Conservation (phyloP, 257 asterid species). For the Solanum rostratum region DNA sequence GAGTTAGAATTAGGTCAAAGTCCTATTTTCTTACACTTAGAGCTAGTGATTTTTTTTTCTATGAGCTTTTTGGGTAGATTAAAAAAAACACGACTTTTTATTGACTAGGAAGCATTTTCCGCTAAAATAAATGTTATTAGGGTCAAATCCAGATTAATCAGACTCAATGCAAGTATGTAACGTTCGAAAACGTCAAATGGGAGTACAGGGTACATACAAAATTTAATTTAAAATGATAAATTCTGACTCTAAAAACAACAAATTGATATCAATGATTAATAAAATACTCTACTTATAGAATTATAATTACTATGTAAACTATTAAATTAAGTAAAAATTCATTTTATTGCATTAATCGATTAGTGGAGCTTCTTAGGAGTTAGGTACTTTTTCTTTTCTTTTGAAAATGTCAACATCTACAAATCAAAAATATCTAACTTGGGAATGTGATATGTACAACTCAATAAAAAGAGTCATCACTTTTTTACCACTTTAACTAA, state of each 20-base stretch:
- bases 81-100: background rate
- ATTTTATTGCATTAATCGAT: background rate
- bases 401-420: background rate
- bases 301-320: background rate
- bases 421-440: background rate
- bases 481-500: background rate
- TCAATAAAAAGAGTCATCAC: background rate
- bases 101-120: background rate
- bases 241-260: background rate
- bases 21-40: background rate
- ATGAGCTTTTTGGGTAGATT: background rate
- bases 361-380: background rate
- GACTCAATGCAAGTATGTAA: background rate
- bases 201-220: background rate
- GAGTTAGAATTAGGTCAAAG: background rate
- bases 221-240: background rate
- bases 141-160: background rate
- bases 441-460: background rate
- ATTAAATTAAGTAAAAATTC: background rate
- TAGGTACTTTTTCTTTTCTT: background rate
- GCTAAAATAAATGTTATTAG: rapidly evolving
- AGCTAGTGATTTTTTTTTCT: background rate
- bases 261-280: background rate
- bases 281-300: background rate
- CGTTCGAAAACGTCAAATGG: rapidly evolving